These are phyloP conservation scores for Cystobasidiaceae sp. DNA, from an alignment of 1,284 basidiomycete species.

Conservation along the genomic window DNA sequence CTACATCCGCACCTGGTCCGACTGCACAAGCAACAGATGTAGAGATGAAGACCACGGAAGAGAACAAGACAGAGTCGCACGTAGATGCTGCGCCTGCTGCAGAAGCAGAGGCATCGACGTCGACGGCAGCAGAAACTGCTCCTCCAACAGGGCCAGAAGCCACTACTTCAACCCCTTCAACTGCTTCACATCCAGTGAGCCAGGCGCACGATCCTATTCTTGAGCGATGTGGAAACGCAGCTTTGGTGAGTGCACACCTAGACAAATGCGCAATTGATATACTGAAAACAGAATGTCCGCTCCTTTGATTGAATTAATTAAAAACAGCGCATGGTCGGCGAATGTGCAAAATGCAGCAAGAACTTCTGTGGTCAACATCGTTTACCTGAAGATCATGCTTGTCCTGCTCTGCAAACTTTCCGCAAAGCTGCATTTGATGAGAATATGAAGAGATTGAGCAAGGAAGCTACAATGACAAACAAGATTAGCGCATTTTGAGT, in stretches of 20 bases:
- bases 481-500: slow-evolving; percentile 26
- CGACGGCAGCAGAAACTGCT: not conserved
- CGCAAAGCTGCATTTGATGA: slow-evolving; percentile 28
- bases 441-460: slow-evolving; percentile 23
- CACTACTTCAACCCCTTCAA: not conserved
- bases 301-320: not conserved
- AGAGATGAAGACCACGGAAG: not conserved
- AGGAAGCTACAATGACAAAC: slow-evolving; percentile 26
- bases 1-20: not conserved
- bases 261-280: not conserved
- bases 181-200: not conserved
- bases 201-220: too few relatives aligned
- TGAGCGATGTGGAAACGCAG: slow-evolving; percentile 19
- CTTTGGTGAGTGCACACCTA: slow-evolving; percentile 10
- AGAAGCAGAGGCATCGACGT: not conserved
- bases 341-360: slow-evolving; percentile 22
- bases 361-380: slow-evolving; percentile 28
- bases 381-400: slow-evolving; percentile 28
- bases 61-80: not conserved
- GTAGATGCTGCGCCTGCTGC: not conserved
- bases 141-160: not conserved
- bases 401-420: slow-evolving; percentile 23
- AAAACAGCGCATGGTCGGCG: slow-evolving; percentile 25
- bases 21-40: not conserved
- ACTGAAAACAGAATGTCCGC: not conserved